Evolutionary conservation across 2,329 filamentous ascomycete species (phyloP).

Genomic region (Pseudogymnoascus verrucosus): DNA sequence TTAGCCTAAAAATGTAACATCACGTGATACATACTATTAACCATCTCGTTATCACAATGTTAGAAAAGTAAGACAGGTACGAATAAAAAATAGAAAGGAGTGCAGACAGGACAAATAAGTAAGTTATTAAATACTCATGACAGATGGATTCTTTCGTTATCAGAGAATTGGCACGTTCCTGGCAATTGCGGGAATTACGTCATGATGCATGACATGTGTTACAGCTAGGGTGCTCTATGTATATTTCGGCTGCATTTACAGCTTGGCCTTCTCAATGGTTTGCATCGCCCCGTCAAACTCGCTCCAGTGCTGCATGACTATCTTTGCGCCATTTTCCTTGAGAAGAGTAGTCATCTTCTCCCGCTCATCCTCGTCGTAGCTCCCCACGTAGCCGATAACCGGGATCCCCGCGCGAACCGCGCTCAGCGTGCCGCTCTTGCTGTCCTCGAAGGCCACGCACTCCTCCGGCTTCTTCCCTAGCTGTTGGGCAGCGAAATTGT

Average conservation of each 20-base stretch:
- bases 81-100: background rate
- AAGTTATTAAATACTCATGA: background rate
- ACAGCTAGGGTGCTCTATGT: background rate
- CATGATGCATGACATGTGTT: background rate
- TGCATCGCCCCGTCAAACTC: conserved; percentile 36
- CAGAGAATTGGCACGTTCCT: background rate
- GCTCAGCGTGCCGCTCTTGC: conserved; percentile 74
- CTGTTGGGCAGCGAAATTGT: conserved; percentile 66
- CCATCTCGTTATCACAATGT: background rate
- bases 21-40: background rate
- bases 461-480: conserved; percentile 64
- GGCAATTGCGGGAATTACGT: conserved; percentile 6
- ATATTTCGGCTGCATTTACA: background rate
- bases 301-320: conserved; percentile 54
- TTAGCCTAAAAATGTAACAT: background rate
- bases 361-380: conserved; percentile 51
- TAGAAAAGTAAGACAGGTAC: background rate
- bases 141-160: background rate
- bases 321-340: conserved; percentile 51
- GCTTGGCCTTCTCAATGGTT: conserved; percentile 19
- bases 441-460: conserved; percentile 79
- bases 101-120: background rate
- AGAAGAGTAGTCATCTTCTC: conserved; percentile 57
- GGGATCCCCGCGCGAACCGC: conserved; percentile 71
- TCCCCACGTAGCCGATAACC: conserved; percentile 78